phyloP scores from a whole-genome alignment of 2,329 filamentous ascomycete species.

The Aspergillus alliaceus region DNA sequence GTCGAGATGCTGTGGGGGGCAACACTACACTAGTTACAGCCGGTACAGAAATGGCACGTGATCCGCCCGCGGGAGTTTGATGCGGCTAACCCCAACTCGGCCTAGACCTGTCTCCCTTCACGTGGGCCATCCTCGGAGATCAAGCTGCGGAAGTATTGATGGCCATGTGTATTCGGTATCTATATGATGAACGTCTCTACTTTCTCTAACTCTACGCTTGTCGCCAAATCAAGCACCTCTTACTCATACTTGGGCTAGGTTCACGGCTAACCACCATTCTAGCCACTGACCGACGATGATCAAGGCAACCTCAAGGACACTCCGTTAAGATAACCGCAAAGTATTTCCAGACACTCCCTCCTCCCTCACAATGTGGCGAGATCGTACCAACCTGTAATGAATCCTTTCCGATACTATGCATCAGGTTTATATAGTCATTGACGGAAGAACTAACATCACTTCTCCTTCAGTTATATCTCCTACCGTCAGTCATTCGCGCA shows the following conservation, averaged over 20 bases:
- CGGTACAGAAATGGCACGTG: background rate
- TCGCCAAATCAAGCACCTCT: background rate
- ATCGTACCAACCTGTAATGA: constrained; percentile 93
- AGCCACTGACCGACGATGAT: constrained; percentile 13
- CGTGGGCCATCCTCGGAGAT: constrained; percentile 17
- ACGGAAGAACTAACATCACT: background rate
- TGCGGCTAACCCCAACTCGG: constrained; percentile 15
- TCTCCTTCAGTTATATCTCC: constrained; percentile 76
- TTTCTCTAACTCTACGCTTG: background rate
- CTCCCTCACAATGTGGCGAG: constrained; percentile 93
- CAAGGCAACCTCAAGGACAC: constrained; percentile 15
- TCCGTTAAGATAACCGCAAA: constrained; percentile 14
- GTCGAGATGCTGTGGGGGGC: constrained; percentile 4
- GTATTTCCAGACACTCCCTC: constrained; percentile 31
- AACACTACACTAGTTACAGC: background rate
- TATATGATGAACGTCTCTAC: background rate
- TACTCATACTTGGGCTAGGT: background rate
- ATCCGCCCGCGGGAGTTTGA: background rate
- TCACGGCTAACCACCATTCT: background rate
- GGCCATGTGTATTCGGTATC: background rate
- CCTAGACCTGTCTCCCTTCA: constrained; percentile 17
- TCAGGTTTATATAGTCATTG: background rate
- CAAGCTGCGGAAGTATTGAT: constrained; percentile 13
- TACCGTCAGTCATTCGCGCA: constrained; percentile 98
- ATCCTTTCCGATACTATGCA: constrained; percentile 9